Conservation (phyloP, 176 grass and related monocot genomes). For the Phoenix dactylifera region DNA sequence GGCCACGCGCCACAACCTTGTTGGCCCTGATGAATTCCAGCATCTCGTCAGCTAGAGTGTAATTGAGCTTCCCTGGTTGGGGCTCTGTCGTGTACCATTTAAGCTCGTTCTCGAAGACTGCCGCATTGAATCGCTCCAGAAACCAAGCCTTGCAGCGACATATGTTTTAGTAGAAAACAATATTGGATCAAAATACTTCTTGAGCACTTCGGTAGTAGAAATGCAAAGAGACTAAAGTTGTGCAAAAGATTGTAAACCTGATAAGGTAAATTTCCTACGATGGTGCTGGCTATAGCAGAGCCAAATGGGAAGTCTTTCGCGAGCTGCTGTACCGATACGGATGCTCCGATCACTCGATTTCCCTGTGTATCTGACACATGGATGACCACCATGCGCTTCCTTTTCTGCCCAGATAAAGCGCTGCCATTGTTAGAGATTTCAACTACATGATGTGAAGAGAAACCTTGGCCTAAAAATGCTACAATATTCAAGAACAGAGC, state of each 20-base stretch:
- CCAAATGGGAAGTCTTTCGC: constrained; percentile 81
- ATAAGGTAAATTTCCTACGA: constrained; percentile 68
- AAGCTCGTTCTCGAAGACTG: constrained; percentile 94
- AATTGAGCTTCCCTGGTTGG: constrained; percentile 47
- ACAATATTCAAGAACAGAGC: too few species aligned
- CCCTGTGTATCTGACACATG: constrained; percentile 69
- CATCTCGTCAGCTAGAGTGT: constrained; percentile 45
- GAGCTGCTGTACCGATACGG: constrained; percentile 57
- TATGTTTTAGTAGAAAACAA: too few species aligned
- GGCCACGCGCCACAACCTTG: constrained; percentile 58
- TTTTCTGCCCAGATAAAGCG: constrained; percentile 38
- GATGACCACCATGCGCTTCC: constrained; percentile 59
- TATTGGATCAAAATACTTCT: too few species aligned
- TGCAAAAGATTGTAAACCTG: constrained; percentile 26
- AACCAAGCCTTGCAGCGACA: constrained; percentile 61
- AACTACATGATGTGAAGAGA: too few species aligned
- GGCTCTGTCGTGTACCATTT: constrained; percentile 95
- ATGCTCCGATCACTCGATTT: constrained; percentile 47
- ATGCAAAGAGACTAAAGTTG: too few species aligned
- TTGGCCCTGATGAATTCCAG: constrained; percentile 43
- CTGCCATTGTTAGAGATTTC: not conserved
- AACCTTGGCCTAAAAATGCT: too few species aligned
- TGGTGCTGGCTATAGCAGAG: constrained; percentile 76
- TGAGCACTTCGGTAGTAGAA: too few species aligned
- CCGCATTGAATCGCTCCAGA: constrained; percentile 54